Evolutionary conservation across 306 rosid species (phyloP).

Genomic region (Citrullus amarus): DNA sequence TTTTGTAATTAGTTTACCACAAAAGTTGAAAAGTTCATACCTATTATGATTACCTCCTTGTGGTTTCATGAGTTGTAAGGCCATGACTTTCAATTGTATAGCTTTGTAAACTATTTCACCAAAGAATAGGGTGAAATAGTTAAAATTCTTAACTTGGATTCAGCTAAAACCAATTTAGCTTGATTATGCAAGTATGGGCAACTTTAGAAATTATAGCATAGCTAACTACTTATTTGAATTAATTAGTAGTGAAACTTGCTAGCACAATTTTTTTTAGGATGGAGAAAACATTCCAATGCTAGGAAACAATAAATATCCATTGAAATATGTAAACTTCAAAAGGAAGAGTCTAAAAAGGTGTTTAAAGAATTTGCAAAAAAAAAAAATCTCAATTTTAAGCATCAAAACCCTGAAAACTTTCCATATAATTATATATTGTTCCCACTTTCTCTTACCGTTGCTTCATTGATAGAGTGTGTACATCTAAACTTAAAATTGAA

Average conservation of each 20-base stretch:
- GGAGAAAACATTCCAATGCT: background rate
- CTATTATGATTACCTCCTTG: no score
- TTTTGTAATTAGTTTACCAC: no score
- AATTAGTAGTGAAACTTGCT: background rate
- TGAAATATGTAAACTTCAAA: background rate
- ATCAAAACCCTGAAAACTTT: background rate
- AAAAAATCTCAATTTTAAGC: background rate
- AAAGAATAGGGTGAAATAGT: background rate
- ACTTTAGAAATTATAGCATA: background rate
- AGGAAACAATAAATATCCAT: background rate
- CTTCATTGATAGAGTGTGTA: constrained; percentile 1
- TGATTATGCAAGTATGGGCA: background rate
- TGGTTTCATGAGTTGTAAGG: no score
- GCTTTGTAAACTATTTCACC: background rate
- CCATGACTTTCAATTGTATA: no score
- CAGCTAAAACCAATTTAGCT: background rate
- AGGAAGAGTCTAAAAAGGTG: background rate
- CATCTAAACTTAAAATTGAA: constrained; percentile 4
- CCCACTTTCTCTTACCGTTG: background rate
- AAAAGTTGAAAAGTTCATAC: no score
- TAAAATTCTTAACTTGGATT: background rate
- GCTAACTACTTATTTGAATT: background rate
- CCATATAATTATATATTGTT: background rate
- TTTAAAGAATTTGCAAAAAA: background rate
- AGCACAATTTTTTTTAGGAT: background rate